Conservation (phyloP, 176 grass and related monocot genomes). For the Carex parvula region DNA sequence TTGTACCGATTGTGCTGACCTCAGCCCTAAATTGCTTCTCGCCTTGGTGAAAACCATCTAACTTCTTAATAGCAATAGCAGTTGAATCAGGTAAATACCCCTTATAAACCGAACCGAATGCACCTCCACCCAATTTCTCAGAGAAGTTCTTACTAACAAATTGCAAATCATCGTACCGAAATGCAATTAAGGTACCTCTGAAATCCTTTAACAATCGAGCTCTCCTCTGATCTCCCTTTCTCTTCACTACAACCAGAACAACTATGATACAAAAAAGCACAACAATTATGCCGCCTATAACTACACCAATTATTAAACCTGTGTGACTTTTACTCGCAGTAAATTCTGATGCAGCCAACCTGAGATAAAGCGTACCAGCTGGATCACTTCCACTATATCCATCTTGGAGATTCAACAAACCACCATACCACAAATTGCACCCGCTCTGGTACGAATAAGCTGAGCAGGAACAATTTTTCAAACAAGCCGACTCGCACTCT, state of each 20-base stretch:
- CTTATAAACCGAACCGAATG: conserved; percentile 39
- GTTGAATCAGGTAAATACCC: no score
- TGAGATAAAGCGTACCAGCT: conserved; percentile 55
- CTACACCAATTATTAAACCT: conserved; percentile 23
- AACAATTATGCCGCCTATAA: conserved; percentile 38
- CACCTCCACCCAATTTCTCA: conserved; percentile 60
- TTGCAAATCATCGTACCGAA: conserved; percentile 59
- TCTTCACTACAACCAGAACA: conserved; percentile 32
- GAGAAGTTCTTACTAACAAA: conserved; percentile 66
- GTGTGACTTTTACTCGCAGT: conserved; percentile 44
- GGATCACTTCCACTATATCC: conserved; percentile 28
- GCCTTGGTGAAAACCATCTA: no score
- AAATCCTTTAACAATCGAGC: conserved; percentile 43
- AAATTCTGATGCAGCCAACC: conserved; percentile 69
- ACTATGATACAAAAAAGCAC: conserved; percentile 24
- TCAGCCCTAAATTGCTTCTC: no score
- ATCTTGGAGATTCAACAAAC: conserved; percentile 58
- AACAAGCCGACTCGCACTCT: conserved; percentile 53
- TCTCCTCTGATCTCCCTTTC: conserved; percentile 30
- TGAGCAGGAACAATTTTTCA: conserved; percentile 58
- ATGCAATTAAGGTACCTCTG: conserved; percentile 48
- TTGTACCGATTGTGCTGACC: no score
- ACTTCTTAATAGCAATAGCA: no score
- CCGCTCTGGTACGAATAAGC: conserved; percentile 55
- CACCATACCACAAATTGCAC: conserved; percentile 64